These are phyloP conservation scores for Colletotrichum simmondsii DNA, from an alignment of 2,329 filamentous ascomycete species.

Conservation along the genomic window DNA sequence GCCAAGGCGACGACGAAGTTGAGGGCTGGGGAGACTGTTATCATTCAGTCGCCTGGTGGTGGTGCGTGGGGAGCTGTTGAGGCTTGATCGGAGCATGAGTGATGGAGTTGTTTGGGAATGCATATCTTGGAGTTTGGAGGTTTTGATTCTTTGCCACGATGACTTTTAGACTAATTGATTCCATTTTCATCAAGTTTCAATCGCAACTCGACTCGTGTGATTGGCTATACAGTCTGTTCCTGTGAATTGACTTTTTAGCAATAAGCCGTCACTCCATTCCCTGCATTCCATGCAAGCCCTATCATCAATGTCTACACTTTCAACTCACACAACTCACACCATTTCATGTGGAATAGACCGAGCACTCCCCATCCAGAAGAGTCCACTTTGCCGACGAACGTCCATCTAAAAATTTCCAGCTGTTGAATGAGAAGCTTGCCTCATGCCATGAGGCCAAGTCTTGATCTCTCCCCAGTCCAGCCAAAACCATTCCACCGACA, in stretches of 20 bases:
- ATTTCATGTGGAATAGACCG: background rate
- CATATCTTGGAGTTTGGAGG: background rate
- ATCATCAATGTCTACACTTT: background rate
- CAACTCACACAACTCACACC: background rate
- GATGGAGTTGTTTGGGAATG: background rate
- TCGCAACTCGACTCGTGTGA: too few relatives aligned
- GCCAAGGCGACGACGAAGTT: slow-evolving; percentile 35
- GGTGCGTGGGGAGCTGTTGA: slow-evolving; percentile 29
- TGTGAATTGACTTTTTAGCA: background rate
- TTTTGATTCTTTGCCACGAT: background rate
- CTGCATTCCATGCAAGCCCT: too few relatives aligned
- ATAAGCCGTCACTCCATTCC: background rate
- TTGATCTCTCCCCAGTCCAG: too few relatives aligned
- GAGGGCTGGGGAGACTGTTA: slow-evolving; percentile 27
- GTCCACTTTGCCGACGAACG: background rate
- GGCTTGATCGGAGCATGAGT: background rate
- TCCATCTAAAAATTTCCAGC: too few relatives aligned
- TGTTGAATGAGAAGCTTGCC: too few relatives aligned
- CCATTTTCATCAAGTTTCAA: background rate
- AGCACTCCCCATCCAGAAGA: background rate
- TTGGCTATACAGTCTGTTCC: background rate
- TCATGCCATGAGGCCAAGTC: too few relatives aligned
- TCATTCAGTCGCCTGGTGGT: slow-evolving; percentile 34
- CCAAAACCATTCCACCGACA: too few relatives aligned
- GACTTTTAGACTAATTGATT: background rate